Base-by-base conservation (phyloP, 495 filamentous ascomycete genomes). In the Daldinia loculata region DNA sequence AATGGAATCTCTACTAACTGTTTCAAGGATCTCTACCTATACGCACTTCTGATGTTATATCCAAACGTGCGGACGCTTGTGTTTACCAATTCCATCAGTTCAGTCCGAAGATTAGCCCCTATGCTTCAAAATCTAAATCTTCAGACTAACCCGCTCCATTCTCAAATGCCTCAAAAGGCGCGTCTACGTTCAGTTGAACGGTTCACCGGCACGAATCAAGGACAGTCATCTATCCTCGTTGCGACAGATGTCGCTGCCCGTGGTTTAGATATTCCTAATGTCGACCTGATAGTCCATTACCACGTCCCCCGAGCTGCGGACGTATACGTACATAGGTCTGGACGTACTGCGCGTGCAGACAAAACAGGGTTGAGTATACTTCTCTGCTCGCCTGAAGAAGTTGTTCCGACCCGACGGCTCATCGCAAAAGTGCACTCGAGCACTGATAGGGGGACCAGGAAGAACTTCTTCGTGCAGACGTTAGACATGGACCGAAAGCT, bases 241-340 rank as follows among this genome's bases (percentile, higher is more conserved):
- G 95, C 96, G 1, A 98, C 95, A 2, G 95, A 99, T 76, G 94
- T 98, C 48, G 96, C 95, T 1, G 95, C 96, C n/a, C 89, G 95
- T 66, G 95, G 95, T 75, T 89, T 99, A 56, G 95, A 99, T 80
- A 97, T 99, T 76, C 90, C 91, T 53, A 88, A 87, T 30, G 92
- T 98, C 48, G 89, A 97, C 58, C 84, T 94, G 26, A 88, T 99
- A 29, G 78, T 99, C 24, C 95, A 99, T 77, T 99, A 99, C 80
- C 96, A 98, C 80, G 89, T 97, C 9, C 95, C 95, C 6, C 91
- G 94, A 57, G 83, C 93, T 14, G 95, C 95, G 26, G 95, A 98
- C 79, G 89, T 89, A 66, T 99, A 99, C 75, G 93, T 99, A 26
- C 95, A 99, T 76, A 90, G 95, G 62, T 98, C 96, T 4, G 95